Percentiles rank a stretch among this genome's conserved stretches.
Conservation (phyloP, 805 yeast genomes). For the Yamadazyma paraphyllophila region DNA sequence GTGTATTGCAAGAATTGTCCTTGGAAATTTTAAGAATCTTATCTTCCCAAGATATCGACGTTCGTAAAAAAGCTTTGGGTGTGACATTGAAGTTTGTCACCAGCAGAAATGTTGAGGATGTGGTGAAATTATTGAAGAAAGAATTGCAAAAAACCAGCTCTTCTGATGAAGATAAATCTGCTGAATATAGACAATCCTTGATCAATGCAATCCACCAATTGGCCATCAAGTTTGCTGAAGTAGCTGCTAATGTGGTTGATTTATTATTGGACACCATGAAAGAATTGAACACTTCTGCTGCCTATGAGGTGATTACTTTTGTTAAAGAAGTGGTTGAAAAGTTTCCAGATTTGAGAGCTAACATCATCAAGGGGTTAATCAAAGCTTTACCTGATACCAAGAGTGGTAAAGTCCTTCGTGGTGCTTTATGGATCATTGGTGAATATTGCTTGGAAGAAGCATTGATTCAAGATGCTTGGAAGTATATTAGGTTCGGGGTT, state of each 20-base stretch:
- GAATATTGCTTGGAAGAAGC: constrained; percentile 75
- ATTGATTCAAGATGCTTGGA: constrained; percentile 84
- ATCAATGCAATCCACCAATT: constrained; percentile 86
- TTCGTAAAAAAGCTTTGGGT: constrained; percentile 81
- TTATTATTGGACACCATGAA: constrained; percentile 81
- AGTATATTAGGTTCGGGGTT: constrained; percentile 70
- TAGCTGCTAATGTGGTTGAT: constrained; percentile 88
- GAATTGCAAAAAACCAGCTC: constrained; percentile 76
- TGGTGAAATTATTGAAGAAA: constrained; percentile 85
- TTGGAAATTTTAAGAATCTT: constrained; percentile 84
- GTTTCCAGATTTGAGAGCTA: constrained; percentile 72
- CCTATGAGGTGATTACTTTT: constrained; percentile 86
- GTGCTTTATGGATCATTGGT: constrained; percentile 94
- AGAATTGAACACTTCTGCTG: constrained; percentile 81
- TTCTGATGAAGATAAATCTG: constrained; percentile 72
- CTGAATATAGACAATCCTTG: constrained; percentile 84
- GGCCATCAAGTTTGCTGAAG: constrained; percentile 85
- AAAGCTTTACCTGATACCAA: constrained; percentile 61
- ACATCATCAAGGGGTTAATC: constrained; percentile 63
- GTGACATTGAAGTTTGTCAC: constrained; percentile 80
- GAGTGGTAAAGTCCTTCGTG: constrained; percentile 89
- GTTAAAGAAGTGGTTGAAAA: constrained; percentile 93
- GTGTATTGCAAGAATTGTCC: constrained; percentile 76
- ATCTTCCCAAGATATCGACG: constrained; percentile 87
- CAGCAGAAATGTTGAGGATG: constrained; percentile 90